Conservation (phyloP, 2,329 filamentous ascomycete genomes). For the Atkinsonella hypoxylon region DNA sequence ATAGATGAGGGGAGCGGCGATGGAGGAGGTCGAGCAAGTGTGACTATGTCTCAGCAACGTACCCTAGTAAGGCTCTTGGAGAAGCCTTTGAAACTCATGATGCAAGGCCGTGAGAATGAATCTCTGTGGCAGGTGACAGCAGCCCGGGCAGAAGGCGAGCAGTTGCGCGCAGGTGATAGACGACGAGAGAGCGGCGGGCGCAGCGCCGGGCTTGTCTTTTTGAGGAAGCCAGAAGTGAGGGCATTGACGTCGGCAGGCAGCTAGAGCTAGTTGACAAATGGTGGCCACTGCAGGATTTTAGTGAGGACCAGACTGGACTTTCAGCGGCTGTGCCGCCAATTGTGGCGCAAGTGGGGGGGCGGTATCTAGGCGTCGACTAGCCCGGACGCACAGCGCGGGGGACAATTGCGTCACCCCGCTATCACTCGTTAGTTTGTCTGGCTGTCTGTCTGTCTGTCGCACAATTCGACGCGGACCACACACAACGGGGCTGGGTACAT, state of each 20-base stretch:
- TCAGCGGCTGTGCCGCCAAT: conserved; percentile 9
- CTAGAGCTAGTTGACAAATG: background rate
- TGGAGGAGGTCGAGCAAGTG: background rate
- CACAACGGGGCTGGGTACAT: no score
- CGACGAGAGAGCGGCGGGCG: background rate
- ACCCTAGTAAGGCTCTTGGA: conserved; percentile 81
- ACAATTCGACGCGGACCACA: no score
- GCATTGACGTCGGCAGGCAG: conserved; percentile 4
- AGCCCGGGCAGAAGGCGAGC: background rate
- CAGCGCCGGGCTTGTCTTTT: background rate
- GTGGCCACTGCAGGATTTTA: background rate
- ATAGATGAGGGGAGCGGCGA: conserved; percentile 21
- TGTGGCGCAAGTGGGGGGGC: conserved; percentile 5
- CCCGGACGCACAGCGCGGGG: background rate
- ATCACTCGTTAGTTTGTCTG: no score
- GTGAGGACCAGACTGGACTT: conserved; percentile 8
- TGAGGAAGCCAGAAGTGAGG: conserved; percentile 3
- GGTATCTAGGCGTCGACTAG: background rate
- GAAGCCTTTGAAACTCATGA: conserved; percentile 96
- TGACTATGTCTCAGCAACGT: conserved; percentile 22
- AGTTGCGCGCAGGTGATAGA: background rate
- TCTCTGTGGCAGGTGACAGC: background rate
- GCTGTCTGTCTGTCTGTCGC: no score
- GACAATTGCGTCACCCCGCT: background rate
- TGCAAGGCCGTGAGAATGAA: conserved; percentile 7